Evolutionary conservation across 2,329 filamentous ascomycete genomes (phyloP).

Genomic region (Venturia pyrina): DNA sequence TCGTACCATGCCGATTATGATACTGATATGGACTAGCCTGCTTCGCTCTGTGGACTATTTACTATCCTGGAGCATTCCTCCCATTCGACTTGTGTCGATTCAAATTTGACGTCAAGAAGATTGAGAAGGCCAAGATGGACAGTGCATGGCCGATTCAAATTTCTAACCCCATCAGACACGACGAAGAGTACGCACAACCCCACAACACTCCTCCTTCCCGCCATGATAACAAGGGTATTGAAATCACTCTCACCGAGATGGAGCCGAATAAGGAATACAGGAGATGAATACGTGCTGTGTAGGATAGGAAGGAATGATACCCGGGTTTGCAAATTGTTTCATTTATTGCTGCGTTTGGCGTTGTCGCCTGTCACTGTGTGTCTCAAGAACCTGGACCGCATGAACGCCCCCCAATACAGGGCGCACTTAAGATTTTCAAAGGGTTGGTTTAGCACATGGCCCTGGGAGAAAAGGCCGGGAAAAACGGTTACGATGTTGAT

Average conservation of each 20-base stretch:
- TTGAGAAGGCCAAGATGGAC: slow-evolving; percentile 8
- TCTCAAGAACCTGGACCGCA: no score
- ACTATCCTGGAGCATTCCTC: slow-evolving; percentile 2
- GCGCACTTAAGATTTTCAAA: no score
- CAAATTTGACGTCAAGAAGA: slow-evolving; percentile 10
- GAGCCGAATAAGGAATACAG: not conserved
- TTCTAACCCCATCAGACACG: slow-evolving; percentile 3
- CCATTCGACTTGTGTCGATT: slow-evolving; percentile 7
- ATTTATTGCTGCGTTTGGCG: no score
- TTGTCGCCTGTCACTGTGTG: no score
- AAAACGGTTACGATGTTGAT: no score
- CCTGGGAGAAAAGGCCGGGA: no score
- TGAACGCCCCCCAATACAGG: no score
- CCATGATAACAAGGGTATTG: not conserved
- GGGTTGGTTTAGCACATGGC: no score
- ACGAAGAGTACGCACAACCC: not conserved
- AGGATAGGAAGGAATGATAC: not conserved
- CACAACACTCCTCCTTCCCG: not conserved
- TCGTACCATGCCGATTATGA: no score
- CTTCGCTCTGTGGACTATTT: not conserved
- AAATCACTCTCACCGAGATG: slow-evolving; percentile 7
- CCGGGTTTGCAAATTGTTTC: not conserved
- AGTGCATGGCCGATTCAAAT: slow-evolving; percentile 7
- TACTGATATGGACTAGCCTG: not conserved
- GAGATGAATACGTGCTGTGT: not conserved